phyloP scores from a whole-genome alignment of 2,329 filamentous ascomycete species.

The Fonsecaea multimorphosa region DNA sequence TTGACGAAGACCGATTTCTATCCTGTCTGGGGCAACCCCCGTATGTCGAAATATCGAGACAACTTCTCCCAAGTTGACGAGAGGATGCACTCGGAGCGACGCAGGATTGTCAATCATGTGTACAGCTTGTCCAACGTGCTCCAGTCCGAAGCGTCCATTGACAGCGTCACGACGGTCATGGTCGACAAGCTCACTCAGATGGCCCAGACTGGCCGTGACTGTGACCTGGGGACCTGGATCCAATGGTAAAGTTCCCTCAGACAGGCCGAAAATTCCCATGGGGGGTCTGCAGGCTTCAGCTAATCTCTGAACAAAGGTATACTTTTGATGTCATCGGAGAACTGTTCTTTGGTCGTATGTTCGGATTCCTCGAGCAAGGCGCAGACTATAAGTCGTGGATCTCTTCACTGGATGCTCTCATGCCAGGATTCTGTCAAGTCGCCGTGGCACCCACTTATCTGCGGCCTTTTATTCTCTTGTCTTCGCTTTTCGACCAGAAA shows the following conservation, averaged over 20 bases:
- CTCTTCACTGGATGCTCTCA: constrained; percentile 45
- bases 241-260: constrained; percentile 41
- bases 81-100: constrained; percentile 40
- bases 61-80: constrained; percentile 40
- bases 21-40: constrained; percentile 35
- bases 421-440: constrained; percentile 43
- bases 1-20: constrained; percentile 43
- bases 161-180: constrained; percentile 40
- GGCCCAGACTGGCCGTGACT: constrained; percentile 25
- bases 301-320: constrained; percentile 42
- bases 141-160: constrained; percentile 42
- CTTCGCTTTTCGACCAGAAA: constrained; percentile 38
- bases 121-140: constrained; percentile 45
- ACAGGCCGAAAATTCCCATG: no score
- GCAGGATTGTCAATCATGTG: constrained; percentile 40
- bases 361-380: constrained; percentile 51
- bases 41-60: constrained; percentile 39
- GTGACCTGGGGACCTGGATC: constrained; percentile 41
- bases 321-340: constrained; percentile 54
- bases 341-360: constrained; percentile 49
- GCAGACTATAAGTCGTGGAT: constrained; percentile 50
- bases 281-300: no score
- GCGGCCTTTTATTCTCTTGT: constrained; percentile 41
- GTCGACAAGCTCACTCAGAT: constrained; percentile 35
- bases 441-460: constrained; percentile 43